phyloP scores from a whole-genome alignment of 371 early-diverging fungal genomes.

The Actinomortierella ambigua region DNA sequence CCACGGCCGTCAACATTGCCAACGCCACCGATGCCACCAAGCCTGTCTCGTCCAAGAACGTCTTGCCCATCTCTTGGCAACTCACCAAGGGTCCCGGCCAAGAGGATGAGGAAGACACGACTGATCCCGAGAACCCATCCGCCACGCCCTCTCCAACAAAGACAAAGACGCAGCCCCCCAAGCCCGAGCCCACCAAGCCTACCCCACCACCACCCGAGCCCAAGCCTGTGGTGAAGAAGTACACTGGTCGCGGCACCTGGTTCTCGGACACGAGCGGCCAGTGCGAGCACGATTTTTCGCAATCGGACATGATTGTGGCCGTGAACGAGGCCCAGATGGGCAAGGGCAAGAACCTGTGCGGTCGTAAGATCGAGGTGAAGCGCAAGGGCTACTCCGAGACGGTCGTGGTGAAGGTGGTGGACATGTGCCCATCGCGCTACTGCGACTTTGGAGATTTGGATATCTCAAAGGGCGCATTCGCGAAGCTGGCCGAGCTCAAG shows the following conservation, averaged over 20 bases:
- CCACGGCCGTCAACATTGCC: slow-evolving; percentile 14
- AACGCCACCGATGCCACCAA: slow-evolving; percentile 18
- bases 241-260: slow-evolving; percentile 31
- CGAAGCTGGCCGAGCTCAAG: slow-evolving; percentile 28
- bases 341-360: slow-evolving; percentile 23
- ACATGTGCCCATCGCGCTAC: slow-evolving; percentile 37
- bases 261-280: slow-evolving; percentile 41
- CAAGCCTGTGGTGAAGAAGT: slow-evolving; percentile 10
- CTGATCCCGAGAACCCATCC: slow-evolving; percentile 3
- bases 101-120: background rate
- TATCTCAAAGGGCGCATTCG: slow-evolving; percentile 42
- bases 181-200: slow-evolving; percentile 6
- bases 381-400: slow-evolving; percentile 19
- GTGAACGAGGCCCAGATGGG: slow-evolving; percentile 45
- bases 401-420: slow-evolving; percentile 29
- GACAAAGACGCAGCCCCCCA: slow-evolving; percentile 3
- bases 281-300: slow-evolving; percentile 32
- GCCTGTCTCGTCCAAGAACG: slow-evolving; percentile 19
- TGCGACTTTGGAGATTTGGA: slow-evolving; percentile 33
- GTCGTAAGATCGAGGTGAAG: slow-evolving; percentile 29
- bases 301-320: slow-evolving; percentile 35
- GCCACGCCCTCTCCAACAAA: slow-evolving; percentile 12
- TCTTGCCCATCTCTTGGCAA: slow-evolving; percentile 22
- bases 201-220: slow-evolving; percentile 9
- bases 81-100: slow-evolving; percentile 4